Evolutionary conservation across 2,329 filamentous ascomycete species (phyloP), one percentile per base, ranked within the genome.

Genomic region (Botryotinia convoluta): DNA sequence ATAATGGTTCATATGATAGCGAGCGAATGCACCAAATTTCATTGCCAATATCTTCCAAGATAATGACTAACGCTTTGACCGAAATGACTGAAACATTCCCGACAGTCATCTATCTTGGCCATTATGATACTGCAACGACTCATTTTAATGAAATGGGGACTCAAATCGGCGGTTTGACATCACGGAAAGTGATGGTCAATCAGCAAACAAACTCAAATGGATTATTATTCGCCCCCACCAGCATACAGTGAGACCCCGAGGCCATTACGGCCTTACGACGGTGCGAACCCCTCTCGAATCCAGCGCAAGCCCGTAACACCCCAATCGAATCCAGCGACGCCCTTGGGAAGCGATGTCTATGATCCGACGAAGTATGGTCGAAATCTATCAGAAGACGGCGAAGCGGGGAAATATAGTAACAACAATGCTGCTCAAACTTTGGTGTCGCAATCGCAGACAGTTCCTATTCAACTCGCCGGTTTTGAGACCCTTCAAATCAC

Each of bases 161-260:
- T n/a, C 35, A 32, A 42, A n/a, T 16, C 48, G 5, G 35, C 16
- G 64, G 48, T 18, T 57, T 54, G 16, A 42, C 35, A 57, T 18
- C 9, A 26, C 7, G 12, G 26, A 42, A 42, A 62, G 18, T 37
- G 48, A 45, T 61, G 14, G 10, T 45, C 37, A 48, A 70, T 45
- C 37, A 20, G 48, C 29, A 45, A 35, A 45, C 10, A 70, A 62
- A 32, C 14, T n/a, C 39, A 32, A 45, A 72, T 74, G 67, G 61
- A 70, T 45, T 32, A 37, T 51, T 37, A 71, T 62, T 39, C 39
- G 37, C 18, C 48, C 18, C 71, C 74, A 29, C 69, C 71, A 29
- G 39, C 69, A 39, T 71, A 75, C 42, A 48, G 57, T 67, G 72
- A 73, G 26, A 48, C 57, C 35, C 63, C 29, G 18, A 29, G 39